Evolutionary conservation across 306 rosid species (phyloP).

Genomic region (Prunus davidiana): DNA sequence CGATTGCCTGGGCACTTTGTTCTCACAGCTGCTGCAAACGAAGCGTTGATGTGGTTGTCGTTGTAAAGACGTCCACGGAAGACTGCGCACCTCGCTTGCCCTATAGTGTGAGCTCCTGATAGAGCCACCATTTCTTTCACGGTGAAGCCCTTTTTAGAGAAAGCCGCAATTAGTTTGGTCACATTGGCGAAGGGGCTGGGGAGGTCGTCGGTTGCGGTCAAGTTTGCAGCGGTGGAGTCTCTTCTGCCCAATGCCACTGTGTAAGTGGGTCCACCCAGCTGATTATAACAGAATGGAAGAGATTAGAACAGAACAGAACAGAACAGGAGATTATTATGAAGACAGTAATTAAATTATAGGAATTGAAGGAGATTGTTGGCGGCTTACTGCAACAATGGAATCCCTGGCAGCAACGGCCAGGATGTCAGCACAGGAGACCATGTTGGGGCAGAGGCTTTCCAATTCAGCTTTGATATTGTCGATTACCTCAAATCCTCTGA

Average conservation of each 20-base stretch:
- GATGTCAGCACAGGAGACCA: slow-evolving; percentile 68
- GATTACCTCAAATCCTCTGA: slow-evolving; percentile 54
- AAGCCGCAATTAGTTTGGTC: slow-evolving; percentile 40
- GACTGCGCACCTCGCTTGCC: slow-evolving; percentile 37
- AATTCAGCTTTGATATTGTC: slow-evolving; percentile 50
- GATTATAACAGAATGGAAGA: not conserved
- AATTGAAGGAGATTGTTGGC: not conserved
- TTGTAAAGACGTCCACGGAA: slow-evolving; percentile 54
- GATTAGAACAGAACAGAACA: too few relatives aligned
- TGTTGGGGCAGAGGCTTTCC: slow-evolving; percentile 45
- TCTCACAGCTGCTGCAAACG: slow-evolving; percentile 35
- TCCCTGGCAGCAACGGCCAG: slow-evolving; percentile 62
- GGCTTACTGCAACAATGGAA: slow-evolving; percentile 50
- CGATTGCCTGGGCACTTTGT: slow-evolving; percentile 43
- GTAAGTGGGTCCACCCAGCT: slow-evolving; percentile 66
- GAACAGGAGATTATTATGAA: too few relatives aligned
- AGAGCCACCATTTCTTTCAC: slow-evolving; percentile 57
- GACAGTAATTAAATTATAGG: too few relatives aligned
- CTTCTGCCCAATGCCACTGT: slow-evolving; percentile 58
- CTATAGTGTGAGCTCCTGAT: slow-evolving; percentile 52
- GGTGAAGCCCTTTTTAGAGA: slow-evolving; percentile 53
- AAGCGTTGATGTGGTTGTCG: slow-evolving; percentile 48
- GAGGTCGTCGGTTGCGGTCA: not conserved
- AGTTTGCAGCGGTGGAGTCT: slow-evolving; percentile 69
- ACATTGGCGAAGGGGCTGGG: slow-evolving; percentile 25